phyloP scores from a whole-genome alignment of 148 eudicot species.

The Pharnaceum exiguum region DNA sequence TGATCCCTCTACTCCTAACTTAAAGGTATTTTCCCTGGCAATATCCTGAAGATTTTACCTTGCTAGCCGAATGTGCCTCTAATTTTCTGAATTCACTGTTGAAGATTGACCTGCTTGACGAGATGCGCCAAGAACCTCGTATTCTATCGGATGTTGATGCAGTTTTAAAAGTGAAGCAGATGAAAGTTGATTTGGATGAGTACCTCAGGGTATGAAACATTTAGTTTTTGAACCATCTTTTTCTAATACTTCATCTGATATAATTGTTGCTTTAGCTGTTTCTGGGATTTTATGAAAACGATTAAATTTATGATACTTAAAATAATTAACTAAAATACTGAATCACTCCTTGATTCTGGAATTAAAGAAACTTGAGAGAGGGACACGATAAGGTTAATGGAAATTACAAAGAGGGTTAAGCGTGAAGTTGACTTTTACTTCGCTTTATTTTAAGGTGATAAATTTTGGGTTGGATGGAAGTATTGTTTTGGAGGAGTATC shows the following conservation, averaged over 20 bases:
- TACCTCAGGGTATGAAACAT: constrained; percentile 72
- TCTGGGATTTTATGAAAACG: too few species aligned
- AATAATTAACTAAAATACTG: too few species aligned
- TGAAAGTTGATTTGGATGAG: constrained; percentile 83
- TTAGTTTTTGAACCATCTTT: too few species aligned
- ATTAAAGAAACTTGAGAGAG: too few species aligned
- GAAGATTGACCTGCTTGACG: constrained; percentile 81
- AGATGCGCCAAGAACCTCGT: constrained; percentile 79
- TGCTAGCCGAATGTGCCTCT: background rate
- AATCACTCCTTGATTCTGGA: too few species aligned
- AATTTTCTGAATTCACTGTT: constrained; percentile 3
- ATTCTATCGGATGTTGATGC: constrained; percentile 91
- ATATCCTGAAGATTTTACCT: background rate
- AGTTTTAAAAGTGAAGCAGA: constrained; percentile 71
- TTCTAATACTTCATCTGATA: too few species aligned
- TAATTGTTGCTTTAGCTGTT: too few species aligned
- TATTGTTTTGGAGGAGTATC: background rate
- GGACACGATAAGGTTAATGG: too few species aligned
- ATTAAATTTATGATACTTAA: too few species aligned
- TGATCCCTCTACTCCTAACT: constrained; percentile 94
- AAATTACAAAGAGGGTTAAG: too few species aligned
- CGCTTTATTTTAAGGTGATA: background rate
- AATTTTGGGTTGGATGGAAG: background rate
- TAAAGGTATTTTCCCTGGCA: constrained; percentile 49
- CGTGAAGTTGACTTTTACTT: too few species aligned